Percentiles rank a stretch among this genome's conserved stretches.
These are phyloP conservation scores for Auricularia cornea DNA, from an alignment of 768 basidiomycete genomes.

Conservation along the genomic window DNA sequence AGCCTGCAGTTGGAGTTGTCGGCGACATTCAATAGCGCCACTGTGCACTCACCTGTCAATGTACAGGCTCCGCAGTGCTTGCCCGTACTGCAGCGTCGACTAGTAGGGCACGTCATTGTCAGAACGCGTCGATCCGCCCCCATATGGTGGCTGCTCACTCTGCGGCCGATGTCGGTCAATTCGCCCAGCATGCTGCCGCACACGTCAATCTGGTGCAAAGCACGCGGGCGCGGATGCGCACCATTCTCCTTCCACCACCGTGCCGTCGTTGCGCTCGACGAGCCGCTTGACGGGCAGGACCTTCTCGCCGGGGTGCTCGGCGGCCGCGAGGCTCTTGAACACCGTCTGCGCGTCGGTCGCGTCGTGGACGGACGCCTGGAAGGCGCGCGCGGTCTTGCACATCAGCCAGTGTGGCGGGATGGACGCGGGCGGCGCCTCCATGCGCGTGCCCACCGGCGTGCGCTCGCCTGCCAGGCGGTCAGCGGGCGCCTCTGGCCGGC, in stretches of 20 bases:
- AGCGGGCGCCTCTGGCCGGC: neutral
- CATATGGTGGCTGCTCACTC: constrained; percentile 30
- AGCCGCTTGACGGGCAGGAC: constrained; percentile 33
- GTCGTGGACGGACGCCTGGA: constrained; percentile 15
- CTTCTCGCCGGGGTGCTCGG: neutral
- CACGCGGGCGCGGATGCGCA: constrained; percentile 24
- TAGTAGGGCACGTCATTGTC: constrained; percentile 18
- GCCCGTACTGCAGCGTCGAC: constrained; percentile 61
- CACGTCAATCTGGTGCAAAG: neutral
- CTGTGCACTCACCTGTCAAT: constrained; percentile 43
- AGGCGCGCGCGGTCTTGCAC: constrained; percentile 15
- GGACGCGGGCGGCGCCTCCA: constrained; percentile 51
- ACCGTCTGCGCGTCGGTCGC: neutral
- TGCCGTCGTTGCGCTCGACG: constrained; percentile 53
- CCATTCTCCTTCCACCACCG: constrained; percentile 52
- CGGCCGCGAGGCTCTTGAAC: neutral
- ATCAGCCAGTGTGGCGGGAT: constrained; percentile 55
- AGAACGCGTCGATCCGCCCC: neutral
- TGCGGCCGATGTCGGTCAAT: constrained; percentile 59
- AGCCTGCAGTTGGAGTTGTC: constrained; percentile 30
- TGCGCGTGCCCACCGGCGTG: constrained; percentile 62
- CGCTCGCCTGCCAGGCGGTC: constrained; percentile 48
- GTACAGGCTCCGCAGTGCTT: constrained; percentile 52
- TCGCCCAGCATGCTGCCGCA: constrained; percentile 55
- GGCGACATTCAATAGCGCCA: neutral